Evolutionary conservation across 2,329 filamentous ascomycete species (phyloP).

Genomic region (Cladosporium sp.): DNA sequence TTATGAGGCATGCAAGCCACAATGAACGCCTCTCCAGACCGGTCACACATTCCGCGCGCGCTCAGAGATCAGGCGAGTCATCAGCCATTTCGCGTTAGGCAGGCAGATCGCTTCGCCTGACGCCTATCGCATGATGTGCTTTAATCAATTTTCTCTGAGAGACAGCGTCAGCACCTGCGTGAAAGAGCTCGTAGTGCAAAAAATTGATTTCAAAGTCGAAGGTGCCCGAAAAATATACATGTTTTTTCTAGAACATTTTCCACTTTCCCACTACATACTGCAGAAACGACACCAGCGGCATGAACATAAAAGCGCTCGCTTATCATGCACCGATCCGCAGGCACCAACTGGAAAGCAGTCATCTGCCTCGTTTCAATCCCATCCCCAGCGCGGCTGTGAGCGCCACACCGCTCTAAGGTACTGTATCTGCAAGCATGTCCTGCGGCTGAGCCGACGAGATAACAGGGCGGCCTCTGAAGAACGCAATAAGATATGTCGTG

Average conservation of each 20-base stretch:
- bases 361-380: constrained; percentile 5
- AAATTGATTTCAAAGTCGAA: no score
- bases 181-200: no score
- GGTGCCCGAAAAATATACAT: no score
- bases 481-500: not conserved
- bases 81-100: constrained; percentile 3
- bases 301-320: no score
- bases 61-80: not conserved
- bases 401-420: constrained; percentile 5
- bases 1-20: not conserved
- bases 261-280: no score
- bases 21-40: not conserved
- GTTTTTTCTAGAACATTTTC: no score
- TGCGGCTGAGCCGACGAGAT: not conserved
- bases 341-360: not conserved
- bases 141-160: no score
- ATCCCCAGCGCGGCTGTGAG: constrained; percentile 3
- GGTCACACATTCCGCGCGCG: not conserved
- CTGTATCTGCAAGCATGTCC: not conserved
- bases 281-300: no score
- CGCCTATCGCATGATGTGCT: constrained; percentile 4
- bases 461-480: constrained; percentile 1
- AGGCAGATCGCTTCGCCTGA: not conserved
- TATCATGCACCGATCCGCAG: not conserved
- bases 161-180: no score